Base-by-base conservation (phyloP, 176 grass and related monocot species). In the Saccharum officinarum region DNA sequence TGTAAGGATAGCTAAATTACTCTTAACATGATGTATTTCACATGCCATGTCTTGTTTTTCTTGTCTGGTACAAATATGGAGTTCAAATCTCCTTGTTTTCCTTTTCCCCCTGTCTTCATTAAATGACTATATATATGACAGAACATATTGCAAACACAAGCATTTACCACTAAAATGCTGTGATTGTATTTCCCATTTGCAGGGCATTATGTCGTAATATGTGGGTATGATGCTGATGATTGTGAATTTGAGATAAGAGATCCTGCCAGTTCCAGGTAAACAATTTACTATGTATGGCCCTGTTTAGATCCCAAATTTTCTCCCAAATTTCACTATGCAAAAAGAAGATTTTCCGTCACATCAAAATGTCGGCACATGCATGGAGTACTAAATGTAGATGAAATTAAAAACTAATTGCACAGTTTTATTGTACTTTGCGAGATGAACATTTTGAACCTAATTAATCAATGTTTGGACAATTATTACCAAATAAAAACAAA, bases 201-300 rank as follows among this genome's bases (percentile, higher is more conserved):
- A 98, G 96, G 96, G 34, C 97, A 98, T 76, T 98, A 98, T 92
- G 81, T 98, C 60, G 78, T 98, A 65, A 94, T 98, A 88, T 98
- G 97, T 84, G 97, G 97, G 33, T 98, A 93, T 80, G 93, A 98
- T 91, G 86, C 89, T 55, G 92, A 93, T 75, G 75, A 84, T 73
- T 84, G 74, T 50, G 90, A 99, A 89, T 99, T 99, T 94, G 97
- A 99, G 86, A 99, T 99, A 89, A 92, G 97, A 85, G 97, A 98
- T 86, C 97, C 97, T 37, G 93, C 97, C 80, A 94, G 91, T 90
- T 92, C 97, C 6, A 92, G 97, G 97, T 98, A 92, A 33, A 14
- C 31, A 63, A 5, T 76, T 61, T 46, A 39, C 22, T 4, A 37
- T 36, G 4, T 85, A 20, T n/a, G n/a, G n/a, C n/a, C n/a, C n/a